Conservation (phyloP, 176 grass and related monocot genomes). For the Musa itinerans region DNA sequence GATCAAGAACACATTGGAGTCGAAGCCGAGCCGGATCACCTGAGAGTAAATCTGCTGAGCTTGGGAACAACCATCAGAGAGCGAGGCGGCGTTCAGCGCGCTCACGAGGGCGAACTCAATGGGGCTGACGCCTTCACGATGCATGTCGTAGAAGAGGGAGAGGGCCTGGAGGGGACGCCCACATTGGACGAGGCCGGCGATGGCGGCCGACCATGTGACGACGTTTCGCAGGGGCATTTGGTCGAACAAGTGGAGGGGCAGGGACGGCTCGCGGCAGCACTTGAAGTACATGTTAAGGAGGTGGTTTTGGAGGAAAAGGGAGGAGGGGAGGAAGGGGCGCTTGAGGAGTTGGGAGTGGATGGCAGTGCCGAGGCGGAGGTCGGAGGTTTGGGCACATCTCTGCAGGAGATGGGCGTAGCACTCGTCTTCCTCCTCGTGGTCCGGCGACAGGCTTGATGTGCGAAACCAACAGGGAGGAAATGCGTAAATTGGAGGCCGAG, state of each 20-base stretch:
- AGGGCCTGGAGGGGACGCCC: constrained; percentile 28
- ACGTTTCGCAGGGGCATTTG: constrained; percentile 50
- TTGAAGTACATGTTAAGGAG: constrained; percentile 54
- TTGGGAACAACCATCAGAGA: neutral
- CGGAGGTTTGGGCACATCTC: constrained; percentile 22
- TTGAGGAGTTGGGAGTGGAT: constrained; percentile 45
- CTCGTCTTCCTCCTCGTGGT: neutral
- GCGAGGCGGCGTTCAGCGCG: constrained; percentile 45
- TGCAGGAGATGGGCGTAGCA: constrained; percentile 32
- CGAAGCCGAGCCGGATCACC: constrained; percentile 39
- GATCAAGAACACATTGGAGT: constrained; percentile 39
- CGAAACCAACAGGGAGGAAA: neutral
- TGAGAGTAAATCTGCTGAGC: constrained; percentile 32
- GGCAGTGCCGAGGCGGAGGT: constrained; percentile 20
- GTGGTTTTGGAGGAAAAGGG: constrained; percentile 49
- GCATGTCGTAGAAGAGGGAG: constrained; percentile 37
- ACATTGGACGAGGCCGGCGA: constrained; percentile 38
- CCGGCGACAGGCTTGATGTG: neutral
- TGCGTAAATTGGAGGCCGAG: neutral
- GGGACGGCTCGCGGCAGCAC: constrained; percentile 2
- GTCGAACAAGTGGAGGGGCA: constrained; percentile 45
- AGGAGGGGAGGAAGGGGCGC: constrained; percentile 22
- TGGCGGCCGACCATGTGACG: constrained; percentile 44
- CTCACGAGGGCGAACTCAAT: constrained; percentile 55
- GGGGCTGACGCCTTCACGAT: constrained; percentile 21